These are phyloP conservation scores for Mortierella sp. DNA, from an alignment of 371 early-diverging fungal genomes.

Conservation along the genomic window DNA sequence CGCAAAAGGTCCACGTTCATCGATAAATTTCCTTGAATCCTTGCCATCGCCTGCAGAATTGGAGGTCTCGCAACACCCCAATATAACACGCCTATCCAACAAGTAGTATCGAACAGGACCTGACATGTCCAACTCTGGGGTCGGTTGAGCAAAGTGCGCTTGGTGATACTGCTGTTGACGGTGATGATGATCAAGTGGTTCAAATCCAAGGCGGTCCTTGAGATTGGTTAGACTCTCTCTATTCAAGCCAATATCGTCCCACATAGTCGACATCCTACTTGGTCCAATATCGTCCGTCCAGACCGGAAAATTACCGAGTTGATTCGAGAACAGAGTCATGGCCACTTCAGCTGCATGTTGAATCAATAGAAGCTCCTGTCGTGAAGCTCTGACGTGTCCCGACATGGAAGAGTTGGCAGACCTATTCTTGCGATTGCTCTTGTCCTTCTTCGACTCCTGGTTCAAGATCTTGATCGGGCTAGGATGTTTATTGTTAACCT, in stretches of 20 bases:
- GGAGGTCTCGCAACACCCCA: constrained; percentile 69
- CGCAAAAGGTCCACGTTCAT: constrained; percentile 58
- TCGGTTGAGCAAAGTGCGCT: background rate
- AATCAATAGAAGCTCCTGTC: constrained; percentile 61
- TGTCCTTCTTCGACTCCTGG: constrained; percentile 42
- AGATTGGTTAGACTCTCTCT: constrained; percentile 39
- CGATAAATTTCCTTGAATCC: constrained; percentile 16
- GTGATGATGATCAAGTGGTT: constrained; percentile 12
- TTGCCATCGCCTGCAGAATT: constrained; percentile 9
- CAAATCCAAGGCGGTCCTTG: constrained; percentile 18
- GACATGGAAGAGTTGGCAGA: constrained; percentile 46
- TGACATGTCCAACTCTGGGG: constrained; percentile 10
- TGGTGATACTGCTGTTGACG: constrained; percentile 18
- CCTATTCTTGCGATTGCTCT: constrained; percentile 43
- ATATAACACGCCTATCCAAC: constrained; percentile 72
- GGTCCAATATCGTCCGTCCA: constrained; percentile 68
- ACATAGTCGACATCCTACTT: constrained; percentile 65
- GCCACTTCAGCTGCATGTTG: constrained; percentile 83
- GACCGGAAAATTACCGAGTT: constrained; percentile 77
- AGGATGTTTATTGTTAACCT: constrained; percentile 48
- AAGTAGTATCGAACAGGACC: constrained; percentile 75
- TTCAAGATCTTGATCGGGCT: constrained; percentile 53
- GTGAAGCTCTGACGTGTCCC: constrained; percentile 32
- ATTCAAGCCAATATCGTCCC: constrained; percentile 64
- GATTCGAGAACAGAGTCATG: constrained; percentile 77